A percentile compares a stretch with the other conserved stretches of the same genome.
phyloP scores from a whole-genome alignment of 345 rosid species.

The Punica granatum region DNA sequence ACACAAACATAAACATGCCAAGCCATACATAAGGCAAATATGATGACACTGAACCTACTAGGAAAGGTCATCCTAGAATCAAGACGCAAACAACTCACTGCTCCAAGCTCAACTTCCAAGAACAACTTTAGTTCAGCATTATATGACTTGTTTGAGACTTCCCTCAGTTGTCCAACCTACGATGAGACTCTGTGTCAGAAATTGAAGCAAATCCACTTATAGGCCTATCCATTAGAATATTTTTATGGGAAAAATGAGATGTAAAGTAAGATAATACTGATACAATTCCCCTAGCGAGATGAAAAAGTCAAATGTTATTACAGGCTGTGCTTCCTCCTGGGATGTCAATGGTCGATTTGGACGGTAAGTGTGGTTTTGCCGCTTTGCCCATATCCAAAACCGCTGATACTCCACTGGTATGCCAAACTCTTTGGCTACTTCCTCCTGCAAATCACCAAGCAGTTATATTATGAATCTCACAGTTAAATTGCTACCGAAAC shows the following conservation, averaged over 20 bases:
- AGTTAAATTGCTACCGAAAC: not conserved
- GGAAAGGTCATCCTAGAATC: slow-evolving; percentile 1
- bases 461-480: too few relatives aligned
- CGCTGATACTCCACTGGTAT: slow-evolving; percentile 82
- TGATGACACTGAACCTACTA: not conserved
- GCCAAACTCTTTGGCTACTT: slow-evolving; percentile 89
- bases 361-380: slow-evolving; percentile 94
- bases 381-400: slow-evolving; percentile 98
- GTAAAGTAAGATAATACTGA: not conserved
- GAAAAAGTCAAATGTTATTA: slow-evolving; percentile 18
- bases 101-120: slow-evolving; percentile 80
- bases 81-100: slow-evolving; percentile 33
- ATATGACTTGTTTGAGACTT: slow-evolving; percentile 62
- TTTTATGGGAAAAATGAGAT: not conserved
- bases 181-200: too few relatives aligned
- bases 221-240: too few relatives aligned
- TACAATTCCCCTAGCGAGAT: not conserved
- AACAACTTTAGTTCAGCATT: slow-evolving; percentile 82
- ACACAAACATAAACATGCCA: not conserved
- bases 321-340: slow-evolving; percentile 81
- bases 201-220: not conserved
- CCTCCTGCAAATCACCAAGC: slow-evolving; percentile 51
- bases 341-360: slow-evolving; percentile 80
- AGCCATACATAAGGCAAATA: not conserved
- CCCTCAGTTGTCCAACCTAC: slow-evolving; percentile 94